A percentile compares a stretch with the other conserved stretches of the same genome.
Conservation (phyloP, 371 early-diverging fungal species). For the Mortierella sp. region DNA sequence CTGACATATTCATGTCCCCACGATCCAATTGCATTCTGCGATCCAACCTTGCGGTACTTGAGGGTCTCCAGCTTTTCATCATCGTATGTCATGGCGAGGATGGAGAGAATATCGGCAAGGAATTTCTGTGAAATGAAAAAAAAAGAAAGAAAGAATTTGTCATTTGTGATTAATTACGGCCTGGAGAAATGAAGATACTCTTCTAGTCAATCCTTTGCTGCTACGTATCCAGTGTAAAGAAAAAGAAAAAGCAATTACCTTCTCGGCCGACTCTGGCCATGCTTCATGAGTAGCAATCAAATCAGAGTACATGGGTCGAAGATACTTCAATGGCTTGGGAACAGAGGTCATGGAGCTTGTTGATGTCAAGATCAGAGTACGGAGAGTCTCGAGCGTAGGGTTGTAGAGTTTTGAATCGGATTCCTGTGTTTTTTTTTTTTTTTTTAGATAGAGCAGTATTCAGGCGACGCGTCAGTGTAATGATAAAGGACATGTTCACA, state of each 20-base stretch:
- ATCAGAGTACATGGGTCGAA: slow-evolving; percentile 86
- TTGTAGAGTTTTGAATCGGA: slow-evolving; percentile 77
- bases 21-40: slow-evolving; percentile 83
- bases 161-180: background rate
- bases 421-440: no score
- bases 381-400: slow-evolving; percentile 88
- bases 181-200: background rate
- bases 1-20: slow-evolving; percentile 99
- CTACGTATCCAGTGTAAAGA: background rate
- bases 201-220: background rate
- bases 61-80: slow-evolving; percentile 87
- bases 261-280: slow-evolving; percentile 83
- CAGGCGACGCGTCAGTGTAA: slow-evolving; percentile 14
- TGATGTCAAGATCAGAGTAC: slow-evolving; percentile 90
- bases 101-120: slow-evolving; percentile 95
- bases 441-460: no score
- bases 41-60: slow-evolving; percentile 87
- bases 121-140: slow-evolving; percentile 58
- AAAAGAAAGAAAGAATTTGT: background rate
- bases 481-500: background rate
- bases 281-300: slow-evolving; percentile 75
- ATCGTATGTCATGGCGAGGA: slow-evolving; percentile 95
- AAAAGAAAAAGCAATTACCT: slow-evolving; percentile 55
- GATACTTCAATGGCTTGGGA: slow-evolving; percentile 97
- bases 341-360: slow-evolving; percentile 98